These are phyloP conservation scores for Tricholoma saponaceum DNA, from an alignment of 768 basidiomycete species.

Conservation along the genomic window DNA sequence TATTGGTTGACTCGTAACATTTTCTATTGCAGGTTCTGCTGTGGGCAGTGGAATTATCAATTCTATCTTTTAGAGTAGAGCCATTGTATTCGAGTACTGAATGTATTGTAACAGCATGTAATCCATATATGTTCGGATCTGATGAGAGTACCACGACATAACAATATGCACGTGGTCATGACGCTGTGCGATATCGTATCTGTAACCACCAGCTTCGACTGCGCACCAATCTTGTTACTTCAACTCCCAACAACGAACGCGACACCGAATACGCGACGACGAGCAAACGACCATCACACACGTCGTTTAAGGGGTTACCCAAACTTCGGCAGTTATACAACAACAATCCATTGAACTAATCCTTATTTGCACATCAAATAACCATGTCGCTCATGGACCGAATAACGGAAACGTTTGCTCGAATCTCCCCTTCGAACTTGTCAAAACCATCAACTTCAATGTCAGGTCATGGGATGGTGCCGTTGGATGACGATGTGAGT, in stretches of 20 bases:
- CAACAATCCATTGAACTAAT: background rate
- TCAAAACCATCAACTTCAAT: conserved; percentile 35
- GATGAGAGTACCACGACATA: no score
- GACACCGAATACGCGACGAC: background rate
- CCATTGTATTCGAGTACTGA: background rate
- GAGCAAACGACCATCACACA: background rate
- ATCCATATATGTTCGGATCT: no score
- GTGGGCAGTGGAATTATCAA: conserved; percentile 47
- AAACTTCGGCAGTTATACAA: background rate
- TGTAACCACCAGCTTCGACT: background rate
- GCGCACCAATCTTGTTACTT: background rate
- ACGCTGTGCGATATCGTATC: background rate
- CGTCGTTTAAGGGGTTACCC: background rate
- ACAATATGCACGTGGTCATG: background rate
- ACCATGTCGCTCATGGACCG: conserved; percentile 55
- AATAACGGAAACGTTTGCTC: conserved; percentile 47
- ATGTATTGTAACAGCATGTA: background rate
- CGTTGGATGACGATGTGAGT: conserved; percentile 73
- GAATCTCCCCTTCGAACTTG: conserved; percentile 41
- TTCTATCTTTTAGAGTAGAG: conserved; percentile 31
- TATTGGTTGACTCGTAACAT: background rate
- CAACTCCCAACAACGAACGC: background rate
- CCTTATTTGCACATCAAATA: background rate
- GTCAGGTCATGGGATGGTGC: conserved; percentile 55
- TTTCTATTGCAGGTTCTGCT: conserved; percentile 32